Evolutionary conservation across 495 filamentous ascomycete genomes (phyloP), one percentile per base, ranked within the genome.

Genomic region (Rusavskia elegans): DNA sequence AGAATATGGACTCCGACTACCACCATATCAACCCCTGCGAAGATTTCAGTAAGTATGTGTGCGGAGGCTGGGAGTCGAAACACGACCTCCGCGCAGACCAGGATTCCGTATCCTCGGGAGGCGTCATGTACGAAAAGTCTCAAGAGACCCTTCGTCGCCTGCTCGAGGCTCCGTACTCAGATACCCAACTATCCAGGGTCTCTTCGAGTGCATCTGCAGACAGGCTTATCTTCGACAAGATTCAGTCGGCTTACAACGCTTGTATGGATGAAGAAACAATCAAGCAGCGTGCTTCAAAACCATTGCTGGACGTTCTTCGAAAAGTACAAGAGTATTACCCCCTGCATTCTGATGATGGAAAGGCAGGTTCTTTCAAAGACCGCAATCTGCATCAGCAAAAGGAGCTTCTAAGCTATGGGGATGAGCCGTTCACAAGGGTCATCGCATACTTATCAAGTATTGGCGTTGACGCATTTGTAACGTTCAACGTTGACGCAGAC

Each of bases 41-140:
- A 40, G 59, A 84, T 48, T 87, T 87, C 53, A 81, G 86, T 50
- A 68, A 79, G 55, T 74, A 78, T 57, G 79, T 83, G 36, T 88
- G 83, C 59, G 80, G 77, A 49, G 83, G 83, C 17, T 85, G 80
- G 75, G 64, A 69, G 41, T 69, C 77, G 25, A 74, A 71, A 30
- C 76, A 84, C 66, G 81, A 84, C 58, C 76, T 87, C 54, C 76
- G 81, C 4, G 65, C 80, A 19, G 81, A 85, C 60, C 79, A 80
- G 55, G 74, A 78, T 16, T 71, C 73, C 40, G 71, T 76, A 21
- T 80, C 78, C 51, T 72, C 75, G 8, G 73, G 72, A 25, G 80
- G 76, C 2, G 68, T 75, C 20, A 81, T 83, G 73, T 63, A 60
- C 20, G 76, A 83, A 58, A 73, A 76, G 44, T 74, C 74, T 10